Evolutionary conservation across 179 eudicot species (phyloP), one percentile per base, ranked within the genome.

Genomic region (Monotropa hypopitys): DNA sequence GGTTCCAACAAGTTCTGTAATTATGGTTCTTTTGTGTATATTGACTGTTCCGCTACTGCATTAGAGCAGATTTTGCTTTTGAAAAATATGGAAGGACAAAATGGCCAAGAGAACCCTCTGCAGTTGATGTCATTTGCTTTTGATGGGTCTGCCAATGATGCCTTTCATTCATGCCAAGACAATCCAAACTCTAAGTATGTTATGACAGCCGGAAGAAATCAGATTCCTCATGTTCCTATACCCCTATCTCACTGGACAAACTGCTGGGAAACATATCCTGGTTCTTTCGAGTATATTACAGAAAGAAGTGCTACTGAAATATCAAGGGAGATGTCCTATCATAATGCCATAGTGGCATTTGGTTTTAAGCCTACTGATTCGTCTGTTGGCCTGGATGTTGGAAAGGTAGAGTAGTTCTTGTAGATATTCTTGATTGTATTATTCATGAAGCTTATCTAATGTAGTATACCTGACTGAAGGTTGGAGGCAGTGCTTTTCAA

Each of bases 51-150:
- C 38, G 21, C 42, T 26, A 33, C 28, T 35, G 40, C 38, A 16
- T 54, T 76, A 42, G 23, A 23, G 67, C 79, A 51, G 42, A 57
- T 47, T 38, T 13, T 74, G 68, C 23, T 20, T 38, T 30, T 45
- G 18, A 54, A 77, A 46, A 47, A 43, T 1, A 82, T 79, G 84
- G 84, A 82, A 70, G 81, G 78, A 78, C 79, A 78, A 70, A 59
- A 8, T 16, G 0, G 9, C 12, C 50, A 68, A 1, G 74, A 43
- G 70, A 70, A 75, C 71, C 16, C 26, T 75, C 50, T 70, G 70
- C 81, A 71, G 79, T 51, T 70, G 23, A 28, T 69, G 51, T 68
- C 81, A 71, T 72, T 71, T 65, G 76, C 30, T 43, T 59, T 75
- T 74, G 51, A 59, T 78, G 77, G 69, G 72, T 61, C 73, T 35